phyloP scores from a whole-genome alignment of 176 grass and related monocot genomes.

The Olyra latifolia region DNA sequence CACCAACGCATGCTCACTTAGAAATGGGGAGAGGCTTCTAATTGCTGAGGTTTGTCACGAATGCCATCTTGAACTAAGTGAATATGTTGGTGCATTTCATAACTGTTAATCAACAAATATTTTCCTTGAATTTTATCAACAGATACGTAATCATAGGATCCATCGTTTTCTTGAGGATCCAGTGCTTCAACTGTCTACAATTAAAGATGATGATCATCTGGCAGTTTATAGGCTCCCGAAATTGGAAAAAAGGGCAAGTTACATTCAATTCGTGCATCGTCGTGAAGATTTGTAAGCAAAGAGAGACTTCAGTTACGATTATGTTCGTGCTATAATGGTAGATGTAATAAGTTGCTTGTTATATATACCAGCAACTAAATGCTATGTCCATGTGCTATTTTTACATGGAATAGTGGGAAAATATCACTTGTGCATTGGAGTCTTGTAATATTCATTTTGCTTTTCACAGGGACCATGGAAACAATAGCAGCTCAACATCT shows the following conservation, averaged over 20 bases:
- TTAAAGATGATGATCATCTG: slow-evolving; percentile 87
- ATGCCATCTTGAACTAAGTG: slow-evolving; percentile 12
- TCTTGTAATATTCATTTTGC: slow-evolving; percentile 30
- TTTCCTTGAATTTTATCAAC: slow-evolving; percentile 36
- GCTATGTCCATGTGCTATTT: slow-evolving; percentile 19
- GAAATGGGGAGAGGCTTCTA: slow-evolving; percentile 84
- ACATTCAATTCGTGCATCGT: slow-evolving; percentile 93
- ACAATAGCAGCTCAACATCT: slow-evolving; percentile 37
- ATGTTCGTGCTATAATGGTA: slow-evolving; percentile 7
- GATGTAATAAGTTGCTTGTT: slow-evolving; percentile 19
- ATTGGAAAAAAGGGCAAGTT: slow-evolving; percentile 64
- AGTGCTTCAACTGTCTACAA: slow-evolving; percentile 71
- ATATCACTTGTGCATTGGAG: background rate
- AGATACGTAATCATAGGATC: slow-evolving; percentile 86
- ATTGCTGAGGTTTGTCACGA: slow-evolving; percentile 82
- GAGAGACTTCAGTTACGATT: slow-evolving; percentile 3
- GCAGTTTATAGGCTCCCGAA: slow-evolving; percentile 90
- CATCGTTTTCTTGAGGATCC: slow-evolving; percentile 87
- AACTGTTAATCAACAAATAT: slow-evolving; percentile 1
- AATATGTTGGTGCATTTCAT: slow-evolving; percentile 33
- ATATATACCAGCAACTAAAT: background rate
- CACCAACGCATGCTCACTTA: slow-evolving; percentile 69
- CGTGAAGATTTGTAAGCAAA: slow-evolving; percentile 81
- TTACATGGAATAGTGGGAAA: slow-evolving; percentile 28
- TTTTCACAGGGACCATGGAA: slow-evolving; percentile 67